Evolutionary conservation across 1,284 basidiomycete genomes (phyloP).

Genomic region (Athelia psychrophila): DNA sequence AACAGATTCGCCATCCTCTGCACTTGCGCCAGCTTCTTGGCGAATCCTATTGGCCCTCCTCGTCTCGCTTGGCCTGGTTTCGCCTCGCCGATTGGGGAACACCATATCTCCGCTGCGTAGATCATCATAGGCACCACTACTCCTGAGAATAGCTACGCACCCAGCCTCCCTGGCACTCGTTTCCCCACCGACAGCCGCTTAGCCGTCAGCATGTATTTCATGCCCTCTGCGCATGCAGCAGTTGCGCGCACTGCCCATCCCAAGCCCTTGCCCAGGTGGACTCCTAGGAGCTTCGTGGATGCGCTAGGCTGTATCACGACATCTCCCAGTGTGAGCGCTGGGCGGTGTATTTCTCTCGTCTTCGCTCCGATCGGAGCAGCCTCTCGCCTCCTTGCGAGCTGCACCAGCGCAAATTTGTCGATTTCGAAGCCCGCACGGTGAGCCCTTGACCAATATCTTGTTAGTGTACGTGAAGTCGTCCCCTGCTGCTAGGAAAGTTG

Average conservation of each 20-base stretch:
- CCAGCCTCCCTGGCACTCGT: constrained; percentile 8
- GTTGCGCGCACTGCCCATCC: constrained; percentile 27
- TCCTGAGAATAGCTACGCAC: constrained; percentile 23
- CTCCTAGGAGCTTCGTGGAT: constrained; percentile 29
- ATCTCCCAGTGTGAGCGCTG: neutral
- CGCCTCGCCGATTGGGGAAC: constrained; percentile 5
- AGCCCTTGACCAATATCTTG: constrained; percentile 6
- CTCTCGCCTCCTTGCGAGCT: constrained; percentile 7
- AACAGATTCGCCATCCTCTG: constrained; percentile 12
- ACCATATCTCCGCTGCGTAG: constrained; percentile 34
- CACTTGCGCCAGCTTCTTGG: constrained; percentile 7
- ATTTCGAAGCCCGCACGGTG: constrained; percentile 11
- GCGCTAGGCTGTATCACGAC: constrained; percentile 7
- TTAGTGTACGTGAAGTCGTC: neutral
- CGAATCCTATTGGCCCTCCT: constrained; percentile 5
- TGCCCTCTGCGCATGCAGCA: constrained; percentile 27
- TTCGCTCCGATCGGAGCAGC: constrained; percentile 3
- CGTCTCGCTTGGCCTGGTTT: neutral
- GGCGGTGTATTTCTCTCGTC: neutral
- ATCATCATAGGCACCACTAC: constrained; percentile 28
- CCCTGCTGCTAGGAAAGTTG: neutral
- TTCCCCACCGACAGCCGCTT: constrained; percentile 18
- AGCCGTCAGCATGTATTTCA: constrained; percentile 15
- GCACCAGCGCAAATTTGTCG: constrained; percentile 15
- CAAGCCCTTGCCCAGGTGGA: constrained; percentile 32